Percentiles rank a stretch among this genome's conserved stretches.
Evolutionary conservation across 176 grass and related monocot genomes (phyloP).

Genomic region (Aegilops bicornis): DNA sequence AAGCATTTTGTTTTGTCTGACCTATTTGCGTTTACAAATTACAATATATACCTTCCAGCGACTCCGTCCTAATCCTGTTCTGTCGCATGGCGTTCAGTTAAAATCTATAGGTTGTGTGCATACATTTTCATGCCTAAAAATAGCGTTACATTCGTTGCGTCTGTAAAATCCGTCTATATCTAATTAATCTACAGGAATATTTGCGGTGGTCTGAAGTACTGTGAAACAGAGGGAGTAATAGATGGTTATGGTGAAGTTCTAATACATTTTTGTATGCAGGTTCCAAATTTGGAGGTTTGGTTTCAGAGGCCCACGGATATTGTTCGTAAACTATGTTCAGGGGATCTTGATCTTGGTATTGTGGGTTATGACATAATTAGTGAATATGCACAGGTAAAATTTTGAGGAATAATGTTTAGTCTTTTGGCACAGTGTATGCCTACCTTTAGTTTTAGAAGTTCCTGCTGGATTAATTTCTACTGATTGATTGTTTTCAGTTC

Average conservation of each 20-base stretch:
- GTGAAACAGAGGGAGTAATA: background rate
- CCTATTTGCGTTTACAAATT: background rate
- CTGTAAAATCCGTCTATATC: background rate
- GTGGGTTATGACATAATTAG: slow-evolving; percentile 88
- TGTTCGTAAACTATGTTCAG: slow-evolving; percentile 74
- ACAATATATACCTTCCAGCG: background rate
- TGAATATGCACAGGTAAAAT: slow-evolving; percentile 65
- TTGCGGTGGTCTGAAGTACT: background rate
- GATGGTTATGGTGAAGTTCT: background rate
- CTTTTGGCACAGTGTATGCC: background rate
- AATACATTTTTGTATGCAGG: slow-evolving; percentile 31
- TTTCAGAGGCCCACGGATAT: slow-evolving; percentile 97
- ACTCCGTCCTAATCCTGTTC: background rate
- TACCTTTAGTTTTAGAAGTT: background rate
- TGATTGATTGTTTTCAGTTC: background rate
- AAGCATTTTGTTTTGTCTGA: background rate
- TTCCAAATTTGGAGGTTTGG: slow-evolving; percentile 95
- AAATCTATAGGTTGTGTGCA: background rate
- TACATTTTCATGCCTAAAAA: background rate
- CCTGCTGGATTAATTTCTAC: background rate
- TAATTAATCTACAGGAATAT: background rate
- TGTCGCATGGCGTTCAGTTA: background rate
- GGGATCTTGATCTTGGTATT: slow-evolving; percentile 90
- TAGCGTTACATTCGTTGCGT: background rate
- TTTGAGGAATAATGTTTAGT: slow-evolving; percentile 9